Evolutionary conservation across 805 yeast genomes (phyloP).

Genomic region (Danielozyma ontarioensis): DNA sequence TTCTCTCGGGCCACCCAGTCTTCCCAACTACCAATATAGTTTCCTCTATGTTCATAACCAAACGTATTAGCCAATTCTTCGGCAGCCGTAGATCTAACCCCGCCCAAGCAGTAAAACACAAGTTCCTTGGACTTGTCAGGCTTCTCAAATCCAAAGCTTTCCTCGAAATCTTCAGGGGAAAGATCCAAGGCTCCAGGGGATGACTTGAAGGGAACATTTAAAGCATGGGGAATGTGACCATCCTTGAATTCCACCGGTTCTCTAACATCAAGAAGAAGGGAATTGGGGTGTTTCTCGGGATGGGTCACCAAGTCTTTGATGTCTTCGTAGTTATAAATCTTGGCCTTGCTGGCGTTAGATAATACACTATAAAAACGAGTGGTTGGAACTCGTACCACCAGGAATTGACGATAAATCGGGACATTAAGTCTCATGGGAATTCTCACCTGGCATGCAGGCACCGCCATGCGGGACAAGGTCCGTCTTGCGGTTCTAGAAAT

Average conservation of each 20-base stretch:
- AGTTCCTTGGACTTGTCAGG: slow-evolving; percentile 69
- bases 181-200: slow-evolving; percentile 90
- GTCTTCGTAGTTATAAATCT: slow-evolving; percentile 46
- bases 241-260: slow-evolving; percentile 76
- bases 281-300: slow-evolving; percentile 37
- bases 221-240: slow-evolving; percentile 79
- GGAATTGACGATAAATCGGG: not conserved
- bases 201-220: slow-evolving; percentile 85
- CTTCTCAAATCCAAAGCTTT: slow-evolving; percentile 74
- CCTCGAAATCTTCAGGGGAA: slow-evolving; percentile 71
- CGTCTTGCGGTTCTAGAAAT: not conserved
- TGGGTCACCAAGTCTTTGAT: slow-evolving; percentile 40
- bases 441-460: not conserved
- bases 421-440: not conserved
- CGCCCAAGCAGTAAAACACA: slow-evolving; percentile 88
- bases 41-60: slow-evolving; percentile 80
- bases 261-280: slow-evolving; percentile 79
- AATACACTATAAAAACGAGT: slow-evolving; percentile 33
- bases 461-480: not conserved
- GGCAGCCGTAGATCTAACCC: slow-evolving; percentile 85
- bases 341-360: slow-evolving; percentile 38
- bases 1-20: slow-evolving; percentile 64
- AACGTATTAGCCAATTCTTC: slow-evolving; percentile 88
- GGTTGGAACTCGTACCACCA: not conserved
- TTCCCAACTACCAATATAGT: slow-evolving; percentile 80